Base-by-base conservation (phyloP, 106 monocot genomes). In the Dendrobium nobile region DNA sequence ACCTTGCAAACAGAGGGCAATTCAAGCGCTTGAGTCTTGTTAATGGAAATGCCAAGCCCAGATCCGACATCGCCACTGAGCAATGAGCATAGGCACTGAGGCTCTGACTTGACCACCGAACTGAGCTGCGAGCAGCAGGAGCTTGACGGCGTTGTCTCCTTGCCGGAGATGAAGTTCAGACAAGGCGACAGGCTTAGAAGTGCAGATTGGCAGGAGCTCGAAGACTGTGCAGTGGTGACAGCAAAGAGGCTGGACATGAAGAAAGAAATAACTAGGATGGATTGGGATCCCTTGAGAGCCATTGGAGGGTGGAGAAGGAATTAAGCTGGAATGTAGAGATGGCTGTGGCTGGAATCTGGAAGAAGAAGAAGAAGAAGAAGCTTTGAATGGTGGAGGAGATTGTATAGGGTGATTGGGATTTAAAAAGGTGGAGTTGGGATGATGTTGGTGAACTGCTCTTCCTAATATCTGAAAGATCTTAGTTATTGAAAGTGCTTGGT, bases 111-210 rank as follows among this genome's bases (percentile, higher is more conserved):
- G 17, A 82, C 82, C 11, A 82, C 77, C 11, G 33, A n/a, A 0
- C 67, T 40, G 6, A 83, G 83, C 77, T 78, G 54, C 17, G 83
- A 7, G 56, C 83, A 83, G 41, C 83, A 83, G 11, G 77, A 41
- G 43, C n/a, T n/a, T 0, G 78, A 54, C 0, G 83, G 83, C 16
- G 83, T 51, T 11, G 37, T 11, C 10, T n/a, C 55, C 10, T 54
- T 77, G 68, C 83, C 78, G 2, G 77, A 51, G 54, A 83, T 70
- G 68, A 56, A 83, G 77, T 44, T 72, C 7, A 83, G 78, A 55
- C 83, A 84, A 10, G 84, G 80, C 4, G 79, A 19, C 16, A 85
- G 68, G 43, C 80, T 72, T 8, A 68, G 9, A n/a, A 85, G 68
- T 1, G 85, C 55, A 2, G 85, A 37, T 9, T n/a, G 48, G 77